Evolutionary conservation across 2,329 filamentous ascomycete species (phyloP), one percentile per base, ranked within the genome.

Genomic region (Macrophomina tecta): DNA sequence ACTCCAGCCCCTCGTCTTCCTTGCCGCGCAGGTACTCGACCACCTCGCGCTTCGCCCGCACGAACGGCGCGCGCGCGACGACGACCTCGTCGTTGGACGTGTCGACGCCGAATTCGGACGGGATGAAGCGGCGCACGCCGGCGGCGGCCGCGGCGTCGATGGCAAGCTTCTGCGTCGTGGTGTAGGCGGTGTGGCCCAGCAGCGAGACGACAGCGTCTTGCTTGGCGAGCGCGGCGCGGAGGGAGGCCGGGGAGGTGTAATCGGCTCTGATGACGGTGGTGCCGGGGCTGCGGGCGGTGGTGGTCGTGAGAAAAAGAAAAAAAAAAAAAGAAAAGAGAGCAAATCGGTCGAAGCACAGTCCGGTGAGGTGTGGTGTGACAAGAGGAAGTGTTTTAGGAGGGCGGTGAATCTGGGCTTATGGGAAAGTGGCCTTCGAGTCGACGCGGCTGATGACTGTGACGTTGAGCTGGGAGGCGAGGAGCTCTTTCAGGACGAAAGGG

Each of bases 121-220:
- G 87, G 1, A 89, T 82, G 72, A 88, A 89, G 4, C 87, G 82
- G 69, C 84, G 84, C 4, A 90, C 87, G 1, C 86, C 86, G 1
- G 87, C 86, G 3, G 82, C 82, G 32, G 86, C 78, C 30, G 87
- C 83, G 0, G 87, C 89, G 34, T 89, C 84, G 52, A 90, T 81
- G 51, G 90, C 32, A 3, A 14, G n/a, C 14, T 36, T 34, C 18
- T 55, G 51, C 12, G 28, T 6, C 8, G 14, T 18, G 11, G 14
- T 18, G 11, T 82, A 73, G 18, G 78, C 77, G 2, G 70, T 69
- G n/a, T 78, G 79, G 5, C 79, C 82, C 46, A 87, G 76, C 0
- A 82, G 78, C 1, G 80, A 79, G 30, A 90, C 74, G 18, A 89
- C 80, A 0, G 84, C 87, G 68, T 89, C 87, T 67, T 88, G 40